phyloP scores from a whole-genome alignment of 352 stramenopile genomes.

The Phytophthora fragariae region DNA sequence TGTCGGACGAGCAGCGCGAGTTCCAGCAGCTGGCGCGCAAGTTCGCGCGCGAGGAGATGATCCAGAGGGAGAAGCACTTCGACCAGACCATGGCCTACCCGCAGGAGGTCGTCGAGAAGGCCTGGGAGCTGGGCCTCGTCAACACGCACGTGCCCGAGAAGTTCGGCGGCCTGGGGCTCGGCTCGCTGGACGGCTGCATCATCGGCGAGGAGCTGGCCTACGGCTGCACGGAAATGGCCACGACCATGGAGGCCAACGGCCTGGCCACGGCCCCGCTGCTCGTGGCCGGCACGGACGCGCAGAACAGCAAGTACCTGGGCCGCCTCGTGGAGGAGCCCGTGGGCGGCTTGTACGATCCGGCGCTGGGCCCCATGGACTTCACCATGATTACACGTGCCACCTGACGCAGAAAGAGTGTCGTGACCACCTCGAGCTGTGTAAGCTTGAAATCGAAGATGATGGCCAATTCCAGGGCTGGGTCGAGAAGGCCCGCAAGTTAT shows the following conservation, averaged over 20 bases:
- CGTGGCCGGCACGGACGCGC: constrained; percentile 80
- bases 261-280: constrained; percentile 86
- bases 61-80: constrained; percentile 84
- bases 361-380: no score
- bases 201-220: constrained; percentile 93
- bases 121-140: constrained; percentile 88
- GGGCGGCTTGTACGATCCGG: no score
- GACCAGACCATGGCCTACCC: constrained; percentile 90
- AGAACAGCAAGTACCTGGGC: constrained; percentile 90
- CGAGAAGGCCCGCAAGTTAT: no score
- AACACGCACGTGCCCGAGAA: constrained; percentile 91
- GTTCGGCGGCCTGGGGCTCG: constrained; percentile 84
- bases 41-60: constrained; percentile 92
- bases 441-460: no score
- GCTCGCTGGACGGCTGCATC: constrained; percentile 83
- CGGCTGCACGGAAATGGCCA: constrained; percentile 92
- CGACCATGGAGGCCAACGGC: constrained; percentile 91
- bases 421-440: no score
- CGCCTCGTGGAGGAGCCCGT: constrained; percentile 83
- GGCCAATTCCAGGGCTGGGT: no score
- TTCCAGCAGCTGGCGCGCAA: constrained; percentile 89
- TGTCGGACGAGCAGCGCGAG: constrained; percentile 89
- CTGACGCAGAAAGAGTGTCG: no score
- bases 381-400: no score
- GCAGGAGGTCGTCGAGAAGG: constrained; percentile 89